Base-by-base conservation (phyloP, 768 basidiomycete species). In the Mycena haematopus region DNA sequence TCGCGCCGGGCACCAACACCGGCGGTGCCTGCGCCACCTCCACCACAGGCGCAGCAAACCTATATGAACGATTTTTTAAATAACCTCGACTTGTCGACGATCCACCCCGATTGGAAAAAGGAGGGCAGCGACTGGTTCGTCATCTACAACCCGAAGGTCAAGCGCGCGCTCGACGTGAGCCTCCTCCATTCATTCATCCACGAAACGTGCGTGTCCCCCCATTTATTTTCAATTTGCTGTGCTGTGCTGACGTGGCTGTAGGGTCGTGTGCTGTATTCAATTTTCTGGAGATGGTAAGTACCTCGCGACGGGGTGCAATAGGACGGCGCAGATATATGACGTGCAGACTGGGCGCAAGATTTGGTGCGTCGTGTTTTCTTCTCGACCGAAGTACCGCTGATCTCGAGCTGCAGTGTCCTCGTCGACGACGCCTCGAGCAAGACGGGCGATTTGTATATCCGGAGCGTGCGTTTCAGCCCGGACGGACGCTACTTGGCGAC, bases 291-390 rank as follows among this genome's bases (percentile, higher is more conserved):
- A 99, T 72, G 96, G 96, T 19, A 93, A 92, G 74, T 92, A 82
- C 69, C 84, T 99, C 46, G 96, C 96, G 29, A 97, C 96, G 13
- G 96, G 96, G 14, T 99, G 96, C 77, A 99, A 99, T 77, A 84
- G 93, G 44, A 93, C 94, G 0, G 94, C 95, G 21, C 95, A 97
- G 75, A 95, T 99, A 59, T 98, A 92, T 73, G 94, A 98, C 72
- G 91, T 91, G 27, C 91, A 91, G 77, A 90, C 92, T 0, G 96
- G 96, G 8, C 74, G 71, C 0, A 94, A 93, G 77, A 89, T 89
- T 31, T 95, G 91, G 95, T 95, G 67, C 58, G 87, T 70, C 31
- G 2, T 11, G 24, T 61, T 13, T 27, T 45, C 38, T 19, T 56
- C 22, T 11, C 27, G 11, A 15, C 36, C 19, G 5, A 15, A 17